Evolutionary conservation across 208 protist genomes (phyloP), one percentile per base, ranked within the genome.

Genomic region (Trichomonas gallinae): DNA sequence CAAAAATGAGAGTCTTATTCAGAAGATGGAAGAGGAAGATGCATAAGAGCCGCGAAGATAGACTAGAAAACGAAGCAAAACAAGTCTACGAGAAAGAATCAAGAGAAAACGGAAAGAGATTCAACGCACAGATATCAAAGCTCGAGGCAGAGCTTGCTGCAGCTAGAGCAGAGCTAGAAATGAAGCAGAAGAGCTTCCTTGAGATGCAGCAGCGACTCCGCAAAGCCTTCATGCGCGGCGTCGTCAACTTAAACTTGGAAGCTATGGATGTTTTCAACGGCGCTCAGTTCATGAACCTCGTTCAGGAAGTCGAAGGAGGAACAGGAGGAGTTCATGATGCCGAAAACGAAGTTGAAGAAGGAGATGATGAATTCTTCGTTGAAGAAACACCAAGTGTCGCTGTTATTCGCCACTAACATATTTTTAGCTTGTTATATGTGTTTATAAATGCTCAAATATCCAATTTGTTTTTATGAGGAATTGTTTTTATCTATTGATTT

Each of bases 231-330:
- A 58, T 93, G 87, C 42, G 87, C 17, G 87, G 87, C 15, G 87
- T 93, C 31, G 87, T 93, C 45, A 93, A 93, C 87, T 26, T 93
- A 4, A 93, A 93, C 44, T 17, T 93, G 1, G 87, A 93, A 93
- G 87, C 87, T 26, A 93, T 93, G 87, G 87, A 93, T 51, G 87
- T 51, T 15, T 93, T 93, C n/a, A 51, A 93, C 31, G 87, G 87
- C 0, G 87, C 87, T 34, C 87, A 48, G n/a, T 93, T 93, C 15
- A 51, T 51, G 40, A 40, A 93, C 36, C 34, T 51, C 34, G 44
- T 51, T 0, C 40, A 51, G 6, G 87, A 93, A 93, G 87, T 93
- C 17, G 87, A 93, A 51, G 40, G 44, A 51, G 44, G 34, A 49
- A 21, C 23, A 38, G 44, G 42, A 34, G 87, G 44, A 0, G n/a